Conservation (phyloP, 2,329 filamentous ascomycete genomes). For the Aspergillus ruber region DNA sequence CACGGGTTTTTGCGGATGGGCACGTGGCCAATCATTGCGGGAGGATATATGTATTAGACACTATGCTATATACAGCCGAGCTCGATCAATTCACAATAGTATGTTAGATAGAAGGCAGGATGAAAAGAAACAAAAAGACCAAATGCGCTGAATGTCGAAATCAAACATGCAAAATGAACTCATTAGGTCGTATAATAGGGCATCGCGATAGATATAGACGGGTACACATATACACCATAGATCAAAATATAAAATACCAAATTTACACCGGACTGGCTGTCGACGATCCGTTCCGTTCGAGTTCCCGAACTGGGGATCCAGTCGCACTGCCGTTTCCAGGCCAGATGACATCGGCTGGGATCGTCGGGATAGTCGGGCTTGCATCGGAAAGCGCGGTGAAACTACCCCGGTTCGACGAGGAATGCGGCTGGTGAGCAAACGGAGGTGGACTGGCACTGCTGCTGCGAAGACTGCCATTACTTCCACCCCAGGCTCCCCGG, state of each 20-base stretch:
- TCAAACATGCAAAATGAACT: no score
- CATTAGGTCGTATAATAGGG: no score
- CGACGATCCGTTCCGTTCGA: neutral
- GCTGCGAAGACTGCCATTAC: constrained; percentile 64
- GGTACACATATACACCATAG: no score
- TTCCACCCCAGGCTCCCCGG: constrained; percentile 72
- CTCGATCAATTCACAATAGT: no score
- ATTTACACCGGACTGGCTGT: neutral
- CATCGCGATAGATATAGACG: no score
- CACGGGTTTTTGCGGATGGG: constrained; percentile 13
- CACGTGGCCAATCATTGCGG: constrained; percentile 4
- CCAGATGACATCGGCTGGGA: constrained; percentile 11
- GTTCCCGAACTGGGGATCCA: neutral
- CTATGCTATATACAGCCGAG: no score
- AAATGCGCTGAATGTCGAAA: no score
- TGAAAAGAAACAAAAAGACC: no score
- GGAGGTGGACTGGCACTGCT: constrained; percentile 39
- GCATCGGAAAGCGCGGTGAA: constrained; percentile 30
- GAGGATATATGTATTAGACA: no score
- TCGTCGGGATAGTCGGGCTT: constrained; percentile 19
- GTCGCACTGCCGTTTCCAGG: neutral
- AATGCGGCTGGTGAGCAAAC: constrained; percentile 17
- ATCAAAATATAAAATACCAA: neutral
- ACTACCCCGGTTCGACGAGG: constrained; percentile 28
- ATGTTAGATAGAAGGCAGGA: no score